These are phyloP conservation scores for Zygotorulaspora sp. DNA, from an alignment of 805 yeast genomes.

Conservation along the genomic window DNA sequence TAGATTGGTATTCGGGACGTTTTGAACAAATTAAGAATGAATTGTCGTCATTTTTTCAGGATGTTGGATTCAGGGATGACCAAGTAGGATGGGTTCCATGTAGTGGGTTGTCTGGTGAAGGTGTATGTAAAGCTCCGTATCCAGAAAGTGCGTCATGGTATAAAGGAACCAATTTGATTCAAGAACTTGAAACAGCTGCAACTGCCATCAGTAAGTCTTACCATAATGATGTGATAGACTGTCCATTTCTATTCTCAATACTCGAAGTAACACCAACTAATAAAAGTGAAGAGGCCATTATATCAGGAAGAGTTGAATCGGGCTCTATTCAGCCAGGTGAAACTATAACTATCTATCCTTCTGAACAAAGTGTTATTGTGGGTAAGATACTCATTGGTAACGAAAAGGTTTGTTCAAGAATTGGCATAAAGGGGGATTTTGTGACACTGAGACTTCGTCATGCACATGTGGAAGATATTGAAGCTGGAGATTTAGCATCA, in stretches of 20 bases:
- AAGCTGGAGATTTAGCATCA: conserved; percentile 65
- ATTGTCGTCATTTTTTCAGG: conserved; percentile 67
- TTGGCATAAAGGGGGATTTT: conserved; percentile 53
- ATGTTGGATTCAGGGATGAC: conserved; percentile 74
- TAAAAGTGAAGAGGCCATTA: conserved; percentile 45
- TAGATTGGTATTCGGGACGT: conserved; percentile 86
- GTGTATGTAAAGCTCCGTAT: conserved; percentile 73
- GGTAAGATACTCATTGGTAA: conserved; percentile 34
- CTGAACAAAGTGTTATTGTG: conserved; percentile 37
- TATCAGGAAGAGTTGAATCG: conserved; percentile 30
- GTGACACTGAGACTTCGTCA: conserved; percentile 42
- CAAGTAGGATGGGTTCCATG: conserved; percentile 89
- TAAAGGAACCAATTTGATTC: conserved; percentile 40
- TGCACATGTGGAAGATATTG: conserved; percentile 41
- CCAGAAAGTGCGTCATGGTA: conserved; percentile 22
- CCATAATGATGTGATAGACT: conserved; percentile 29
- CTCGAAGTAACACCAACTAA: conserved; percentile 55
- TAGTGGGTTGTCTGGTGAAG: conserved; percentile 92
- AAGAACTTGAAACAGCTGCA: conserved; percentile 59
- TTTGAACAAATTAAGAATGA: conserved; percentile 86
- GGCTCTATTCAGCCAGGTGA: conserved; percentile 73
- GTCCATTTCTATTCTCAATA: conserved; percentile 54
- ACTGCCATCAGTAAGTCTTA: conserved; percentile 12
- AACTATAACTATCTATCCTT: conserved; percentile 52
- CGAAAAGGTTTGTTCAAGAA: conserved; percentile 17